Evolutionary conservation across 768 basidiomycete species (phyloP), one percentile per base, ranked within the genome.

Genomic region (Pleurotus eryngii): DNA sequence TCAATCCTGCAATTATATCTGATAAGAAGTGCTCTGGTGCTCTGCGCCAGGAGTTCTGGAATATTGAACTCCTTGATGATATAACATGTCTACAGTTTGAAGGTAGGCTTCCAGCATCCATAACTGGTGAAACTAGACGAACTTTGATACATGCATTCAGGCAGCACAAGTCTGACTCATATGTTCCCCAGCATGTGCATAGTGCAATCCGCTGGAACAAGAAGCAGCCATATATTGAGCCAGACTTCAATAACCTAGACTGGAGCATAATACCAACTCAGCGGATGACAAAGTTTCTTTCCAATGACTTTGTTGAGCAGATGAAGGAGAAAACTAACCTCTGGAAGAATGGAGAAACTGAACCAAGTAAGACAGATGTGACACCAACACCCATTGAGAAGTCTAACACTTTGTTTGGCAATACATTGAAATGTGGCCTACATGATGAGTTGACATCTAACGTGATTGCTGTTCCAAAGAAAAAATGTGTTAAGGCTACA

Each of bases 21-120:
- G 61, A 63, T 12, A 35, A 35, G 30, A 64, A 65, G 1, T 63
- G 65, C 7, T 57, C 63, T 2, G 69, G 71, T 4, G 60, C 59
- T 17, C 30, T 35, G 30, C 30, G 9, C 30, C 30, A 74, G 50
- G 73, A 74, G 50, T 72, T 72, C 45, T 12, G 72, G 14, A 67
- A 74, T 27, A 54, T 74, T 0, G 70, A 74, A 26, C 5, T 75
- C 0, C 59, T 76, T 3, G 70, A 75, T 64, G 69, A 72, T 15
- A 70, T 76, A 6, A 72, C 70, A 0, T 39, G 43, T 2, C 27
- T 69, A 12, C 26, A 54, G n/a, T 73, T 66, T 56, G 17, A 62
- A 4, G 49, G 58, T 0, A 59, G 59, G 14, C 59, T 72, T 4
- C 60, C 63, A 1, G 15, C 24, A 3, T 18, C 15, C 2, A 55